A percentile compares a stretch with the other conserved stretches of the same genome.
Conservation (phyloP, 2,329 filamentous ascomycete genomes). For the Hortaea sp. region DNA sequence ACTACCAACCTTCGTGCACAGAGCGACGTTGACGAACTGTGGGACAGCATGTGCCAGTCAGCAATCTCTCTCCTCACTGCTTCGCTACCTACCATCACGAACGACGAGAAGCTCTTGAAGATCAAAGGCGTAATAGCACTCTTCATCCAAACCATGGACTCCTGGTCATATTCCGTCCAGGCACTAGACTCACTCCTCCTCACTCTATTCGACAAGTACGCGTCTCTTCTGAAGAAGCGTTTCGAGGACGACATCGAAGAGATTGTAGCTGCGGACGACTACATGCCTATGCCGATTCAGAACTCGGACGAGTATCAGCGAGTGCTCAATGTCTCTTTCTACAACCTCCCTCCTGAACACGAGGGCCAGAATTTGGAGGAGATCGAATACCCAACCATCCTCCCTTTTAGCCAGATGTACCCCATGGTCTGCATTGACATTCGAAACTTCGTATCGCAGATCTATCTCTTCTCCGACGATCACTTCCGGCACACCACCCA, state of each 20-base stretch:
- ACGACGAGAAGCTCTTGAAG: conserved; percentile 83
- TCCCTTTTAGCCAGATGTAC: conserved; percentile 99
- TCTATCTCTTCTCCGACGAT: conserved; percentile 95
- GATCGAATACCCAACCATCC: conserved; percentile 75
- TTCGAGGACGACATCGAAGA: conserved; percentile 97
- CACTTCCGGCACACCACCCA: conserved; percentile 84
- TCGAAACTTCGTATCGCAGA: conserved; percentile 92
- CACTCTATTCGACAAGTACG: conserved; percentile 88
- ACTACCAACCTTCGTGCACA: conserved; percentile 71
- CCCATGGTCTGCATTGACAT: conserved; percentile 94
- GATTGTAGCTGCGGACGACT: conserved; percentile 84
- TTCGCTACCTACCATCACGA: conserved; percentile 67
- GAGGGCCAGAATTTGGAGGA: conserved; percentile 54
- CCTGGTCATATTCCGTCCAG: conserved; percentile 79
- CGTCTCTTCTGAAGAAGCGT: conserved; percentile 75
- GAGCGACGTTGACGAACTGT: conserved; percentile 92
- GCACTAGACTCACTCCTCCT: conserved; percentile 76
- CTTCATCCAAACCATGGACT: conserved; percentile 98
- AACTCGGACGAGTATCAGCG: conserved; percentile 87
- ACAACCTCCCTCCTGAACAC: conserved; percentile 57
- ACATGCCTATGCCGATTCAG: conserved; percentile 98
- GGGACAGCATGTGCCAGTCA: conserved; percentile 94
- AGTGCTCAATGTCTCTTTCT: conserved; percentile 94
- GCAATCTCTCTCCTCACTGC: conserved; percentile 74
- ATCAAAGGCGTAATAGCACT: conserved; percentile 88